Evolutionary conservation across 139 green algal species (phyloP).

Genomic region (Tetradesmus obliquus): DNA sequence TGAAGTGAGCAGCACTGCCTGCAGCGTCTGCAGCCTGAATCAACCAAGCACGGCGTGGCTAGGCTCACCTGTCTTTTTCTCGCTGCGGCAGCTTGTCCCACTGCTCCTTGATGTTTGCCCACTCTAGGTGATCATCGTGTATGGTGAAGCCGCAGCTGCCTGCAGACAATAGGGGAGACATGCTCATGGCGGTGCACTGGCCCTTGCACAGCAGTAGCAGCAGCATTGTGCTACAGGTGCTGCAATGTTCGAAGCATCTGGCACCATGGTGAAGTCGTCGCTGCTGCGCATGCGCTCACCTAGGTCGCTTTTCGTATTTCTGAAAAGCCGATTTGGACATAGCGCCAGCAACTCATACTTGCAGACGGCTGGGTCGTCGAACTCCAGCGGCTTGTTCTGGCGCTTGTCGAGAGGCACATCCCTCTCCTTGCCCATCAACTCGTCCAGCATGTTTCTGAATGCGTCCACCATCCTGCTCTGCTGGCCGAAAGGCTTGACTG

Average conservation of each 20-base stretch:
- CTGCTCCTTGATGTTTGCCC: slow-evolving; percentile 64
- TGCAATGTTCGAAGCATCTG: background rate
- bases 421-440: slow-evolving; percentile 86
- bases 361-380: slow-evolving; percentile 82
- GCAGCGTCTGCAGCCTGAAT: background rate
- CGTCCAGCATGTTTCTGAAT: slow-evolving; percentile 77
- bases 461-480: slow-evolving; percentile 68
- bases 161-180: slow-evolving; percentile 43
- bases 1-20: background rate
- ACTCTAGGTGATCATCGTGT: slow-evolving; percentile 86
- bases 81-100: slow-evolving; percentile 71
- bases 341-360: slow-evolving; percentile 83
- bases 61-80: slow-evolving; percentile 73
- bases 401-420: slow-evolving; percentile 76
- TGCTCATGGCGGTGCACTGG: background rate
- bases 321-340: slow-evolving; percentile 87
- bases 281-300: slow-evolving; percentile 58
- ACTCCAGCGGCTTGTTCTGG: slow-evolving; percentile 55
- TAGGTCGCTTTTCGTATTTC: slow-evolving; percentile 89
- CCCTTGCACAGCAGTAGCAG: background rate
- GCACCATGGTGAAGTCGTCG: background rate
- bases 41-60: too few species aligned
- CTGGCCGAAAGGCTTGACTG: background rate
- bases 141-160: slow-evolving; percentile 78
- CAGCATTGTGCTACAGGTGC: background rate